Evolutionary conservation across 73 alveolate species (phyloP).

Genomic region (Halteria grandinella): DNA sequence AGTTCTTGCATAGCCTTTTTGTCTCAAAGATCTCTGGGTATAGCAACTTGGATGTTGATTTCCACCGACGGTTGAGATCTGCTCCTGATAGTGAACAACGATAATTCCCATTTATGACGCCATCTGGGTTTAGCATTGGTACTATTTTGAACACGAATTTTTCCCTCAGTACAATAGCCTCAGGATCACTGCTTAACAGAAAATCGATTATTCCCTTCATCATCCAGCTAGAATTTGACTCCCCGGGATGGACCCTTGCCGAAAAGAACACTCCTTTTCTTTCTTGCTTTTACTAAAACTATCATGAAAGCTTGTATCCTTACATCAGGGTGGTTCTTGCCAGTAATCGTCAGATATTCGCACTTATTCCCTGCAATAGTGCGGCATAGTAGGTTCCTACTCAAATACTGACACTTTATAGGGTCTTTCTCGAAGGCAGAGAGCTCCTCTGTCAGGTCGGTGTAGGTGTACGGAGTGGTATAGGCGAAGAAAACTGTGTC

Average conservation of each 20-base stretch:
- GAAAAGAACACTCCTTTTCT: constrained; percentile 48
- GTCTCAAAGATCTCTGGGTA: constrained; percentile 78
- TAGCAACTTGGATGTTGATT: constrained; percentile 72
- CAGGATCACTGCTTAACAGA: constrained; percentile 67
- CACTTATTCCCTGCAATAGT: constrained; percentile 79
- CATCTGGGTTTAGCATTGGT: constrained; percentile 87
- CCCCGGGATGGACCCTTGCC: constrained; percentile 85
- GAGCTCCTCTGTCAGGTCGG: constrained; percentile 70
- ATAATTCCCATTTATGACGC: constrained; percentile 82
- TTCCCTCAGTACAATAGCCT: constrained; percentile 73
- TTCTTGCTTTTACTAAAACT: constrained; percentile 42
- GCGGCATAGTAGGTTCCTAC: constrained; percentile 73
- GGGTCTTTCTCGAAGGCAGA: background rate
- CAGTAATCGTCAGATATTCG: constrained; percentile 70
- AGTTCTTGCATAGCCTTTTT: constrained; percentile 68
- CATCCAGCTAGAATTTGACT: constrained; percentile 73
- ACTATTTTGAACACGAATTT: constrained; percentile 72
- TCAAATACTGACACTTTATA: background rate
- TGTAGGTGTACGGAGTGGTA: constrained; percentile 82
- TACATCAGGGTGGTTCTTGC: constrained; percentile 50
- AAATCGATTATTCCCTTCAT: constrained; percentile 75
- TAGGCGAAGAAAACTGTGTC: constrained; percentile 84
- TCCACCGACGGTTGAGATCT: constrained; percentile 83
- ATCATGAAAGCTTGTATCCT: background rate
- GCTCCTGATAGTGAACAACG: constrained; percentile 79